Conservation (phyloP, 805 yeast genomes). For the Danielozyma ontarioensis region DNA sequence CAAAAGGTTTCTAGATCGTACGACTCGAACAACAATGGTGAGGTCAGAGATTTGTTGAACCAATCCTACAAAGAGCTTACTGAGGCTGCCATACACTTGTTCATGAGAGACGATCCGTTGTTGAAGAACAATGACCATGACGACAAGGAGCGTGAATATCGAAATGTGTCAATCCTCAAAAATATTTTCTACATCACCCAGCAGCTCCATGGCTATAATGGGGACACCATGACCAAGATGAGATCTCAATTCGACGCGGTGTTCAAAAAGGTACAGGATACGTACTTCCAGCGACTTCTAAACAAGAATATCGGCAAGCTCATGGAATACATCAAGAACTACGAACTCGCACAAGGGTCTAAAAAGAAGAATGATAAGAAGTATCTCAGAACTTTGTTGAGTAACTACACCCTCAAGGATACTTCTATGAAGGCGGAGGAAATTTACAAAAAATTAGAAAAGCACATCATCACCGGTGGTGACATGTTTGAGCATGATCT, state of each 20-base stretch:
- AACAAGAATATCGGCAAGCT: constrained; percentile 61
- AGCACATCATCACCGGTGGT: constrained; percentile 43
- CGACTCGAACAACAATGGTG: constrained; percentile 7
- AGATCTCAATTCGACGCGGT: constrained; percentile 17
- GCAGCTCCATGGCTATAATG: constrained; percentile 22
- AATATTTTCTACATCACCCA: constrained; percentile 33
- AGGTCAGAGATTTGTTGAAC: constrained; percentile 20
- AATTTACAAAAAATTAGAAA: constrained; percentile 50
- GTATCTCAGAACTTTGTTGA: constrained; percentile 52
- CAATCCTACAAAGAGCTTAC: constrained; percentile 28
- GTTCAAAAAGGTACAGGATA: constrained; percentile 22
- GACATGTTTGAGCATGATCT: constrained; percentile 48
- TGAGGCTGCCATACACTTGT: constrained; percentile 29
- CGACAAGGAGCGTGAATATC: constrained; percentile 36
- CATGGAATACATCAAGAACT: constrained; percentile 58
- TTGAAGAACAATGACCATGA: constrained; percentile 39
- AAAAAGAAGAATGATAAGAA: constrained; percentile 62
- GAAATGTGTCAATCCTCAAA: constrained; percentile 37
- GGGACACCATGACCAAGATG: constrained; percentile 19
- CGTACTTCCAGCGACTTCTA: constrained; percentile 29
- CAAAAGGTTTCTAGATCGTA: constrained; percentile 11
- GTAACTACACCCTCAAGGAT: constrained; percentile 54
- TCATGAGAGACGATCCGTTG: constrained; percentile 38
- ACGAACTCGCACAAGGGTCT: constrained; percentile 47
- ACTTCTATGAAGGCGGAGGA: constrained; percentile 50